A percentile compares a stretch with the other conserved stretches of the same genome.
Evolutionary conservation across 139 green algal genomes (phyloP).

Genomic region (Coccomyxa sp.): DNA sequence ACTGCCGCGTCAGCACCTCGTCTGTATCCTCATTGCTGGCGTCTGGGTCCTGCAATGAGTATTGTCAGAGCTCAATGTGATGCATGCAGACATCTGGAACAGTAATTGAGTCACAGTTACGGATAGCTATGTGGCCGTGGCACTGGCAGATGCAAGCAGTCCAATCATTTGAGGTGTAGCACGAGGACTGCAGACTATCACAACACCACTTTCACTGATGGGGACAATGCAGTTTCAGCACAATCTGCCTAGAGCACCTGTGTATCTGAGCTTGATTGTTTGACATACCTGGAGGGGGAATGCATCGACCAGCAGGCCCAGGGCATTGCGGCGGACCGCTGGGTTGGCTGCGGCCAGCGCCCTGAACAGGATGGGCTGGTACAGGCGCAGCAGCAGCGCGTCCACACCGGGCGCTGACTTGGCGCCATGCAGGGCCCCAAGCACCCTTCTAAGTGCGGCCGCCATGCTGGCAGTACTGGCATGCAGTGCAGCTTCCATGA

Average conservation of each 20-base stretch:
- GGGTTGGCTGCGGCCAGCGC: constrained; percentile 64
- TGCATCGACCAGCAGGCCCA: constrained; percentile 64
- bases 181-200: no score
- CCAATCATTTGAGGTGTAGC: no score
- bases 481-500: constrained; percentile 59
- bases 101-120: no score
- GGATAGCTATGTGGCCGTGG: no score
- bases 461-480: constrained; percentile 53
- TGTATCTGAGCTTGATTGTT: neutral
- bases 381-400: constrained; percentile 70
- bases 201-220: no score
- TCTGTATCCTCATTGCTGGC: constrained; percentile 50
- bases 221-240: no score
- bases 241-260: no score
- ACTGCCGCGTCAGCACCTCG: constrained; percentile 56
- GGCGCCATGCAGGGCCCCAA: constrained; percentile 55
- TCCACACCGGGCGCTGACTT: constrained; percentile 52
- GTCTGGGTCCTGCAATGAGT: constrained; percentile 44
- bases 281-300: constrained; percentile 69
- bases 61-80: no score
- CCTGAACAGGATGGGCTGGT: constrained; percentile 76
- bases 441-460: constrained; percentile 46
- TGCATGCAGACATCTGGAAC: no score
- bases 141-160: no score
- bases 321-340: constrained; percentile 65